Percentiles rank a stretch among this genome's conserved stretches.
Evolutionary conservation across 306 rosid genomes (phyloP).

Genomic region (Citrullus mucosospermus): DNA sequence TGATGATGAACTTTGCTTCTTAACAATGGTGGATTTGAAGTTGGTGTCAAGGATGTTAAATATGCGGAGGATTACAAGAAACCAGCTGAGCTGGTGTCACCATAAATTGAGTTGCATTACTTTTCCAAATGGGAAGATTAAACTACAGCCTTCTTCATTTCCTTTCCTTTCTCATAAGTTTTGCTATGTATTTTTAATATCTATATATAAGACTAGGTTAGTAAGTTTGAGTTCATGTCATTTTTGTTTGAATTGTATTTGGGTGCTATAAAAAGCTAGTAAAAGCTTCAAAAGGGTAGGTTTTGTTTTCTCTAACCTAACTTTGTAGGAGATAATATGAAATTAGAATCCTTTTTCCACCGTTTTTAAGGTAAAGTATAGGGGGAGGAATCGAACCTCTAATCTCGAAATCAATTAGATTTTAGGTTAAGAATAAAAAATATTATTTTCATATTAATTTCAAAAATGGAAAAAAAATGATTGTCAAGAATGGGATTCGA

Average conservation of each 20-base stretch:
- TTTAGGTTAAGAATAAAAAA: too few species aligned
- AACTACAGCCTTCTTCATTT: constrained; percentile 48
- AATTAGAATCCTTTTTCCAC: too few species aligned
- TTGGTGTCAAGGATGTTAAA: constrained; percentile 64
- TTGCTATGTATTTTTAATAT: background rate
- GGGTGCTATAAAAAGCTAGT: background rate
- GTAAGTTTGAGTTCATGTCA: background rate
- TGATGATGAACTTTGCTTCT: constrained; percentile 51
- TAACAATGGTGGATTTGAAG: constrained; percentile 76
- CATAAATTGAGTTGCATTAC: constrained; percentile 45
- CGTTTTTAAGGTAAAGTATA: too few species aligned
- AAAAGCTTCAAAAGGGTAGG: background rate
- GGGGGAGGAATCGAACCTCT: too few species aligned
- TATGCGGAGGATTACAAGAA: constrained; percentile 61
- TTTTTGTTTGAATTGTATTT: background rate
- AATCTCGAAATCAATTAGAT: too few species aligned
- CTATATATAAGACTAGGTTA: too few species aligned
- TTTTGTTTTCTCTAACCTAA: too few species aligned
- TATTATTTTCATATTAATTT: too few species aligned
- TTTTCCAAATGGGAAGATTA: constrained; percentile 50
- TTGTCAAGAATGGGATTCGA: constrained; percentile 6
- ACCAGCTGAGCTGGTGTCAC: constrained; percentile 77
- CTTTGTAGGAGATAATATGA: too few species aligned
- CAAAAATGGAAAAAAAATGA: background rate
- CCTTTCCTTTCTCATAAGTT: constrained; percentile 40